A percentile compares a stretch with the other conserved stretches of the same genome.
Evolutionary conservation across 169 alveolate genomes (phyloP).

Genomic region (Eimeria mitis): DNA sequence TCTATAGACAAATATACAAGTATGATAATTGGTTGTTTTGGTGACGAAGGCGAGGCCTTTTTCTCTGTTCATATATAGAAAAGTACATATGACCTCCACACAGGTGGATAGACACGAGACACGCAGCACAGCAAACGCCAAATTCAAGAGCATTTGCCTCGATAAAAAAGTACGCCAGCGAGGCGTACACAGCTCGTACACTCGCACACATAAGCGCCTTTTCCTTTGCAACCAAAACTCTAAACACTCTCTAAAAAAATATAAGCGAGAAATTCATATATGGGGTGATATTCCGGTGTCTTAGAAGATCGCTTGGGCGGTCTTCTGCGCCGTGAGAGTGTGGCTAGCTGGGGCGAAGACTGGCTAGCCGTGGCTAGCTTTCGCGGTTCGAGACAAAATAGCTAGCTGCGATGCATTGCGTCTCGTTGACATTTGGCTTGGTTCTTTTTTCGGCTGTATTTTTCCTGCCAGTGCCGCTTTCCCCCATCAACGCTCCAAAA

Average conservation of each 20-base stretch:
- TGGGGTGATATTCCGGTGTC: neutral
- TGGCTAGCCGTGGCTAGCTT: neutral
- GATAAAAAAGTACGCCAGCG: no score
- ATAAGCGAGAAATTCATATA: neutral
- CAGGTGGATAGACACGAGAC: no score
- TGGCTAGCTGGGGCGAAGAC: neutral
- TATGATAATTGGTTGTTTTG: neutral
- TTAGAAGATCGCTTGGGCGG: neutral
- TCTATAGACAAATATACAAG: no score
- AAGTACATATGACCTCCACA: neutral
- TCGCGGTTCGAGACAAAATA: neutral
- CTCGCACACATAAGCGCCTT: neutral
- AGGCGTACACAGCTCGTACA: no score
- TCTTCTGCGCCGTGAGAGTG: neutral
- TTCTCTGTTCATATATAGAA: no score
- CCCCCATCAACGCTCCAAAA: no score
- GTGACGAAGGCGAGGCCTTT: neutral
- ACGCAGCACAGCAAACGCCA: no score
- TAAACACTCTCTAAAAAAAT: neutral
- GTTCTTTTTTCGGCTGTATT: neutral
- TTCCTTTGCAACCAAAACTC: neutral
- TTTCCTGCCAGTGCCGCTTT: neutral
- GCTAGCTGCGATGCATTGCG: neutral
- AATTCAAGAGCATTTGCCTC: no score
- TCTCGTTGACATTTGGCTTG: neutral